Conservation (phyloP, 345 rosid genomes). For the Cochlearia excelsa region DNA sequence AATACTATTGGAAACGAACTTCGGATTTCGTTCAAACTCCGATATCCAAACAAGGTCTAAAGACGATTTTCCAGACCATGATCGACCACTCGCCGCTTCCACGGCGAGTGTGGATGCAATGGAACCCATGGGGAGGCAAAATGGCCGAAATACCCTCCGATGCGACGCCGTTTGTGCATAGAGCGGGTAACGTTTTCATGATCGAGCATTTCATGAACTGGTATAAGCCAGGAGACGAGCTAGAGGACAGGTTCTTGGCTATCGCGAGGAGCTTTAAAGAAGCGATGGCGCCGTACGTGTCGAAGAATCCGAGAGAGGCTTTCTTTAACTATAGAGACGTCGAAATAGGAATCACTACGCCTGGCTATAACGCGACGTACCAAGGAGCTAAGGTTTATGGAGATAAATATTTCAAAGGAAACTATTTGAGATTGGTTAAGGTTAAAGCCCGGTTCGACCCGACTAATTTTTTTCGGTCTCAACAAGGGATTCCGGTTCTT, state of each 20-base stretch:
- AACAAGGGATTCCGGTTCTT: conserved; percentile 58
- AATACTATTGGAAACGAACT: conserved; percentile 48
- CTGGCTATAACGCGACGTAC: conserved; percentile 39
- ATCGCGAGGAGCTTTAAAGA: conserved; percentile 39
- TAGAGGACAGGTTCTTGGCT: conserved; percentile 27
- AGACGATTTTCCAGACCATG: conserved; percentile 42
- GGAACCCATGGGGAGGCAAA: conserved; percentile 67
- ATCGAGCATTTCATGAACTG: conserved; percentile 51
- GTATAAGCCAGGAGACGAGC: conserved; percentile 40
- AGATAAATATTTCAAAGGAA: conserved; percentile 44
- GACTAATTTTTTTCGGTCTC: conserved; percentile 49
- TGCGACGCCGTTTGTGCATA: conserved; percentile 54
- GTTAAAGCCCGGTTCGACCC: conserved; percentile 53
- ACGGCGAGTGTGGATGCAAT: conserved; percentile 35
- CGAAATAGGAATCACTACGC: conserved; percentile 44
- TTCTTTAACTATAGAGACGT: conserved; percentile 52
- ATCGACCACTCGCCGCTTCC: conserved; percentile 36
- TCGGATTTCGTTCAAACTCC: conserved; percentile 63
- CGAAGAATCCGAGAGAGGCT: conserved; percentile 57
- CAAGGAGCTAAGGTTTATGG: conserved; percentile 53
- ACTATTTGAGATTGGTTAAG: conserved; percentile 50
- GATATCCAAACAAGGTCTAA: conserved; percentile 37
- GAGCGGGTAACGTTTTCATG: conserved; percentile 56
- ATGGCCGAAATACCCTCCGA: conserved; percentile 47
- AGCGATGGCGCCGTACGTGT: conserved; percentile 53